A percentile compares a stretch with the other conserved stretches of the same genome.
Conservation (phyloP, 2,329 filamentous ascomycete genomes). For the Cercospora citrullina region DNA sequence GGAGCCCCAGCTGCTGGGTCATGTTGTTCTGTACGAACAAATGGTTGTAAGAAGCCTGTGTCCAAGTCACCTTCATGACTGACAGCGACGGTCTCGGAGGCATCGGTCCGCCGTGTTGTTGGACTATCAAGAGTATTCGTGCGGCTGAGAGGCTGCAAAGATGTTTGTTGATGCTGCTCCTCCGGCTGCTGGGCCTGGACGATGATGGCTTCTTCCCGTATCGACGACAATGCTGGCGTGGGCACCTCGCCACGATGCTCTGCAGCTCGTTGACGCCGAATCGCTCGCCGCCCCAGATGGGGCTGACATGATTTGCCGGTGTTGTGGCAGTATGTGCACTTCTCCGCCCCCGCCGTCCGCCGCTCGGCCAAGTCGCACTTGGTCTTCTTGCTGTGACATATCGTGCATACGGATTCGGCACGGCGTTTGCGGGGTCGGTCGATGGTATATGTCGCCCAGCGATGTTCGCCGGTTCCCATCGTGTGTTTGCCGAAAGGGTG, state of each 20-base stretch:
- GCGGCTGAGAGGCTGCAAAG: neutral
- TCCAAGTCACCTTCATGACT: neutral
- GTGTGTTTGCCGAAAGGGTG: neutral
- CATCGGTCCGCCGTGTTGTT: neutral
- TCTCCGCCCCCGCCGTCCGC: constrained; percentile 2
- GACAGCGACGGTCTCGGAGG: neutral
- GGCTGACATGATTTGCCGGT: constrained; percentile 1
- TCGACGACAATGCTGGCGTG: neutral
- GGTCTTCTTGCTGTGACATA: constrained; percentile 17
- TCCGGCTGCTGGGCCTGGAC: neutral
- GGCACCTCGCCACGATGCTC: neutral
- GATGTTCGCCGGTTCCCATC: neutral
- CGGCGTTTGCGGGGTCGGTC: constrained; percentile 15
- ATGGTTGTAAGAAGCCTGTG: neutral
- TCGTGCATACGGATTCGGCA: constrained; percentile 14
- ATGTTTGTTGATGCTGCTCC: neutral
- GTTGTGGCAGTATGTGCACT: constrained; percentile 13
- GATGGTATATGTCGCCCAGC: neutral
- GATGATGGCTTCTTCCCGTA: neutral
- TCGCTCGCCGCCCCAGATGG: neutral
- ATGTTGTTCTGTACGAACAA: neutral
- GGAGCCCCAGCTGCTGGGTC: neutral
- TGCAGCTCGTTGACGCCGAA: neutral
- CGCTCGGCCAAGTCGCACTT: constrained; percentile 15
- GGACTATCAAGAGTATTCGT: neutral